A percentile compares a stretch with the other conserved stretches of the same genome.
phyloP scores from a whole-genome alignment of 768 basidiomycete species.

The Mycena albidolilacea region DNA sequence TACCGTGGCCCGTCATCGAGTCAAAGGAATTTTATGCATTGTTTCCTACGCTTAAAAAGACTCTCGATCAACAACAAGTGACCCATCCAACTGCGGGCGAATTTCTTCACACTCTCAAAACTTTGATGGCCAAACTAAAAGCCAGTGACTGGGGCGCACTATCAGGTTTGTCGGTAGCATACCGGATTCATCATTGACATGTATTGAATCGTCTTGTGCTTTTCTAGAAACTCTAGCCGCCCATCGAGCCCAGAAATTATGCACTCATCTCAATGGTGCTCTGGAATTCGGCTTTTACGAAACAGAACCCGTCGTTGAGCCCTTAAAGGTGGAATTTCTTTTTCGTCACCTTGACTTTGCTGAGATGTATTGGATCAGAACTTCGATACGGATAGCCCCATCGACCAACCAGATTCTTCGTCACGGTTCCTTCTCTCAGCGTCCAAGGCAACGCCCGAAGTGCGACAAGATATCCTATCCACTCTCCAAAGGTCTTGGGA shows the following conservation, averaged over 20 bases:
- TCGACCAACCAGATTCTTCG: slow-evolving; percentile 54
- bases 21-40: slow-evolving; percentile 70
- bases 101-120: slow-evolving; percentile 71
- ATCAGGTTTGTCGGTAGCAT: slow-evolving; percentile 60
- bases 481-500: slow-evolving; percentile 50
- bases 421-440: slow-evolving; percentile 49
- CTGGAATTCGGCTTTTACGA: slow-evolving; percentile 64
- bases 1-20: slow-evolving; percentile 79
- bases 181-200: neutral
- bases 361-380: slow-evolving; percentile 52
- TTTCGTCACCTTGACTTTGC: neutral
- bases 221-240: slow-evolving; percentile 62
- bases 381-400: slow-evolving; percentile 60
- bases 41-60: slow-evolving; percentile 62
- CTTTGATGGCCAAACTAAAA: slow-evolving; percentile 76
- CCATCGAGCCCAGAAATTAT: slow-evolving; percentile 61
- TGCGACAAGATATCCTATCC: slow-evolving; percentile 35
- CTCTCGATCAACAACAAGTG: slow-evolving; percentile 61
- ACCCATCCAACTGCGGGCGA: slow-evolving; percentile 67
- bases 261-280: slow-evolving; percentile 59
- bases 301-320: slow-evolving; percentile 59
- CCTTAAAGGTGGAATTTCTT: slow-evolving; percentile 59
- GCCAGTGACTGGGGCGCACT: slow-evolving; percentile 76
- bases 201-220: slow-evolving; percentile 6
- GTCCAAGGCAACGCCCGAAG: slow-evolving; percentile 41